Percentiles rank a stretch among this genome's conserved stretches.
phyloP scores from a whole-genome alignment of 2,329 filamentous ascomycete species.

The Exophiala mesophila region DNA sequence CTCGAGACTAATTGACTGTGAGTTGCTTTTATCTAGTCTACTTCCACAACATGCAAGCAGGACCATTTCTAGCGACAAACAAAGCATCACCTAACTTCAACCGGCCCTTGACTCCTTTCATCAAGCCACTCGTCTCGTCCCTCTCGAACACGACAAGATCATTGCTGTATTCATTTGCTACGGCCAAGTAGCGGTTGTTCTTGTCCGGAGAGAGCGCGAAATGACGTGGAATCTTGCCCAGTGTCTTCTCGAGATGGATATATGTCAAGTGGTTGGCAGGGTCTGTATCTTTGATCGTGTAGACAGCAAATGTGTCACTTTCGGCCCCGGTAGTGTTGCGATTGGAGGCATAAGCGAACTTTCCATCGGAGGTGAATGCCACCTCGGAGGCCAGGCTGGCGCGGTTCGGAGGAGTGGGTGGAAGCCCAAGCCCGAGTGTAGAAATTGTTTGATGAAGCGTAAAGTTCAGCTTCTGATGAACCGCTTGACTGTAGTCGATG shows the following conservation, averaged over 20 bases:
- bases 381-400: background rate
- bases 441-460: slow-evolving; percentile 1
- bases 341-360: background rate
- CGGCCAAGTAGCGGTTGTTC: slow-evolving; percentile 10
- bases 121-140: slow-evolving; percentile 2
- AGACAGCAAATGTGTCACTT: slow-evolving; percentile 6
- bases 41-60: background rate
- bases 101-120: slow-evolving; percentile 8
- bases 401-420: background rate
- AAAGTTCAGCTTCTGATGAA: background rate
- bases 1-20: no score
- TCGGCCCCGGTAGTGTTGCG: slow-evolving; percentile 6
- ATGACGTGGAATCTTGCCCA: slow-evolving; percentile 9
- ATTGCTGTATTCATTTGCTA: slow-evolving; percentile 9
- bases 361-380: background rate
- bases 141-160: slow-evolving; percentile 12
- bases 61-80: background rate
- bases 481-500: background rate
- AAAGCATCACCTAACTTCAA: background rate
- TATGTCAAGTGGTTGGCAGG: slow-evolving; percentile 8
- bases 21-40: no score
- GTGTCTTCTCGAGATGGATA: background rate
- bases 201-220: slow-evolving; percentile 11
- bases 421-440: background rate
- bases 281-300: slow-evolving; percentile 8